phyloP scores from a whole-genome alignment of 2,329 filamentous ascomycete genomes.

The Claviceps sp. region DNA sequence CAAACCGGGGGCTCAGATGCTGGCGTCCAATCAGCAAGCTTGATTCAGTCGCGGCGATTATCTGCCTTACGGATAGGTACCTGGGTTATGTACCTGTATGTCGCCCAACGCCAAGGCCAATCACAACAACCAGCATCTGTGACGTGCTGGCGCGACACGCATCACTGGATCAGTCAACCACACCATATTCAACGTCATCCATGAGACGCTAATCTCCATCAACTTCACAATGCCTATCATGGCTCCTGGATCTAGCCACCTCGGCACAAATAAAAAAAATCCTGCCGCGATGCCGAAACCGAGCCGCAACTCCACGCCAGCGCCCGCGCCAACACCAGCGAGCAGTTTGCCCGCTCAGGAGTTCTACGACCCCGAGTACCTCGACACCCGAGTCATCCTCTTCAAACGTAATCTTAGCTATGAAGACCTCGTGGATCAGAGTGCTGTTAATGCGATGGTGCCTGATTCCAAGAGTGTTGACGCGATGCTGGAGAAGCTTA shows the following conservation, averaged over 20 bases:
- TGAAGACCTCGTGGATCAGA: conserved; percentile 57
- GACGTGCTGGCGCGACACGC: conserved; percentile 4
- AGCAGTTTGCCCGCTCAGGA: conserved; percentile 42
- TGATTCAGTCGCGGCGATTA: neutral
- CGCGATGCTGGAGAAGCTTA: conserved; percentile 49
- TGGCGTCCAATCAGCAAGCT: neutral
- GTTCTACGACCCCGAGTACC: conserved; percentile 47
- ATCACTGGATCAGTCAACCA: conserved; percentile 4
- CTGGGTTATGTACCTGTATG: neutral
- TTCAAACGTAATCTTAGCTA: conserved; percentile 44
- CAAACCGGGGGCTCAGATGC: no score
- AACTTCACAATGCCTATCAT: conserved; percentile 21
- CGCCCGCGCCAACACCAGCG: conserved; percentile 34
- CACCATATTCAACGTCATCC: conserved; percentile 4
- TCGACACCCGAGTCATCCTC: conserved; percentile 48
- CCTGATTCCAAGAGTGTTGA: conserved; percentile 52
- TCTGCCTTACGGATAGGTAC: neutral
- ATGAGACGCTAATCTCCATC: conserved; percentile 4
- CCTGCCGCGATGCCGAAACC: conserved; percentile 49
- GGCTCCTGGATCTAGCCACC: conserved; percentile 45
- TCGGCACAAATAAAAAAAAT: conserved; percentile 53
- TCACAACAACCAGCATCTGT: neutral
- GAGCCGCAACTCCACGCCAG: conserved; percentile 67
- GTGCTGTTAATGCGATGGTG: conserved; percentile 41
- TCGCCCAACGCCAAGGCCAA: neutral